Evolutionary conservation across 768 basidiomycete species (phyloP), one percentile per base, ranked within the genome.

Genomic region (Cystofilobasidium capitatum): DNA sequence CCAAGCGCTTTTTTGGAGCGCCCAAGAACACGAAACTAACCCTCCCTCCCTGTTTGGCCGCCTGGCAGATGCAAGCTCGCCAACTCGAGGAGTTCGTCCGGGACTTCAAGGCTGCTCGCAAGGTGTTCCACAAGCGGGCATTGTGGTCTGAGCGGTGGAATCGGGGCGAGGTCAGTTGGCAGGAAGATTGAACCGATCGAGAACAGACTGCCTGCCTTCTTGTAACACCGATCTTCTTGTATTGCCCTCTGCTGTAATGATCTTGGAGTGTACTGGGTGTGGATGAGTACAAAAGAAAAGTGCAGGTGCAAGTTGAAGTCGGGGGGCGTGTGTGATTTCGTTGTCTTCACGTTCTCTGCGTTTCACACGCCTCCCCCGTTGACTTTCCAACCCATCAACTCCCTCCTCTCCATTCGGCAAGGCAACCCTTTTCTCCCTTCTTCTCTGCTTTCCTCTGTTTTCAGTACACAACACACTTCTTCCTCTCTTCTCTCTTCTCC

Each of bases 71-170:
- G 64, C 73, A 71, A 71, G 88, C 88, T 3, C 51, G 51, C 20
- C 51, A 55, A 39, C 82, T 92, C 29, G 92, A 96, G 68, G 84
- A 87, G 51, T 98, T 97, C 71, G 83, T 96, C 62, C 85, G 81
- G 72, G 85, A 90, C 72, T 96, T 93, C 79, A 89, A 87, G 74
- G 90, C 91, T 61, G 76, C 85, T 45, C 79, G 94, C 71, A 93
- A 90, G 78, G 81, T 82, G n/a, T 97, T 91, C 77, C 93, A 98
- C 76, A 96, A 94, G 77, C 82, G 93, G 22, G 86, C 85, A 2
- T 86, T 94, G 75, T 96, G 90, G 88, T 84, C 85, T 22, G 88
- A 91, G 74, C 81, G 86, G 71, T 97, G 93, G 91, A 80, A 85
- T 0, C 81, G 83, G 39, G 89, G 89, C 2, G 86, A 90, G 71